A percentile compares a stretch with the other conserved stretches of the same genome.
These are phyloP conservation scores for Euphorbia pulcherrima DNA, from an alignment of 345 rosid species.

Conservation along the genomic window DNA sequence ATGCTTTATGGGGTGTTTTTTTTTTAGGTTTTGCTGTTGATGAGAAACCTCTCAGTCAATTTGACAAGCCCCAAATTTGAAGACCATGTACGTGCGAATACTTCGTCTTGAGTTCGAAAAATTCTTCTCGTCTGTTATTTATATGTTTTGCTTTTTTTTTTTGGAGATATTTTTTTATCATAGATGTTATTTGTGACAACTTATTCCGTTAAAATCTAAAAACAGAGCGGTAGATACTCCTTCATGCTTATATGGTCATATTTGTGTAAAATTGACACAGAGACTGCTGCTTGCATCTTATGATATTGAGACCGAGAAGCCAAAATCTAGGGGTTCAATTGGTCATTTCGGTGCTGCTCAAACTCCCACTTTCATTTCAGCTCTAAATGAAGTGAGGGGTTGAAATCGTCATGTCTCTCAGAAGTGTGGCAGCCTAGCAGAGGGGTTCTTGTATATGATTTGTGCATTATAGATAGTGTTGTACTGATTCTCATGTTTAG, in stretches of 20 bases:
- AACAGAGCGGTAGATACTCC: not conserved
- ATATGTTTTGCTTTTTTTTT: too few relatives aligned
- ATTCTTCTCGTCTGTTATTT: not conserved
- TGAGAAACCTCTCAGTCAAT: constrained; percentile 76
- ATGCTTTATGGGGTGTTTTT: constrained; percentile 15
- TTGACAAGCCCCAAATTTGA: constrained; percentile 72
- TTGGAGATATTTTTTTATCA: too few relatives aligned
- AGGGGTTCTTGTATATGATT: not conserved
- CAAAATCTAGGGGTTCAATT: constrained; percentile 17
- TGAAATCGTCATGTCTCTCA: not conserved
- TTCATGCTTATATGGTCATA: not conserved
- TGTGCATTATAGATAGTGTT: not conserved
- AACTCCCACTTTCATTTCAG: constrained; percentile 23
- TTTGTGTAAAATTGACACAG: constrained; percentile 25
- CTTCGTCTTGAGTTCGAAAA: not conserved
- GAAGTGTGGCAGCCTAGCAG: not conserved
- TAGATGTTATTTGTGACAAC: not conserved
- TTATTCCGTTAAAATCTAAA: not conserved
- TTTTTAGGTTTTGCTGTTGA: constrained; percentile 62
- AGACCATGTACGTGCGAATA: constrained; percentile 56
- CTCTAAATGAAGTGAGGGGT: constrained; percentile 24
- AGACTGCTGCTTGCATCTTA: constrained; percentile 37
- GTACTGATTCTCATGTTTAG: not conserved
- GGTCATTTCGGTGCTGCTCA: constrained; percentile 17
- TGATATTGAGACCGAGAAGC: constrained; percentile 19